These are phyloP conservation scores for Monosporascus sp. DNA, from an alignment of 2,329 filamentous ascomycete species.

Conservation along the genomic window DNA sequence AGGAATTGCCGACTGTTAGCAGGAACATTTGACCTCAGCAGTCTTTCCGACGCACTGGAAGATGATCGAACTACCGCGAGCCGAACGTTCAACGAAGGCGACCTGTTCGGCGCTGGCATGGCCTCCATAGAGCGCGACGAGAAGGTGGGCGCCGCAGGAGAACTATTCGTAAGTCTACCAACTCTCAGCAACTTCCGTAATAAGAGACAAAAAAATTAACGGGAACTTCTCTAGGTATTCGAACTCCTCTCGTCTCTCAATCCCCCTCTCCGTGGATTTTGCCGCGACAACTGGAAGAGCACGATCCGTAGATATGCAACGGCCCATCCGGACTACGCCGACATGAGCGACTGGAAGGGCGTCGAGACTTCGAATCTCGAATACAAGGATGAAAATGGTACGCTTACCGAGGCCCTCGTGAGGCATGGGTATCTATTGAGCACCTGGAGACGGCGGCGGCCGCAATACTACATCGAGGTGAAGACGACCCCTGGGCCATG, in stretches of 20 bases:
- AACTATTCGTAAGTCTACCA: slow-evolving; percentile 18
- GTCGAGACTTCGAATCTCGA: slow-evolving; percentile 42
- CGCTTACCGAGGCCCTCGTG: slow-evolving; percentile 30
- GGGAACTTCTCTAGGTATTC: slow-evolving; percentile 31
- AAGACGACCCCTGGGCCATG: slow-evolving; percentile 38
- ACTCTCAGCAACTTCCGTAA: background rate
- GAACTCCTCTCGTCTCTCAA: slow-evolving; percentile 30
- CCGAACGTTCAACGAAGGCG: background rate
- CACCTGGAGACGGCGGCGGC: slow-evolving; percentile 23
- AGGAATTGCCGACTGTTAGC: slow-evolving; percentile 3
- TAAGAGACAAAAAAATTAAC: background rate
- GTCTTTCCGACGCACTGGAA: background rate
- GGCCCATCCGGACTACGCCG: slow-evolving; percentile 33
- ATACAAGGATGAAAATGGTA: slow-evolving; percentile 33
- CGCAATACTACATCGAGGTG: slow-evolving; percentile 45
- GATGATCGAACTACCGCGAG: background rate
- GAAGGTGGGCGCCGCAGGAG: slow-evolving; percentile 23
- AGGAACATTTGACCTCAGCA: background rate
- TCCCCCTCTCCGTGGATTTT: slow-evolving; percentile 29
- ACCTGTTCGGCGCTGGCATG: background rate
- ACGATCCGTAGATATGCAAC: slow-evolving; percentile 37
- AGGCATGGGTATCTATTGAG: slow-evolving; percentile 26
- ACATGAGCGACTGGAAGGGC: slow-evolving; percentile 34
- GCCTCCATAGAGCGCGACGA: slow-evolving; percentile 11
- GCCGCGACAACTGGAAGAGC: slow-evolving; percentile 40